These are phyloP conservation scores for Sechiopsis laciniata DNA, from an alignment of 306 rosid genomes.

Conservation along the genomic window DNA sequence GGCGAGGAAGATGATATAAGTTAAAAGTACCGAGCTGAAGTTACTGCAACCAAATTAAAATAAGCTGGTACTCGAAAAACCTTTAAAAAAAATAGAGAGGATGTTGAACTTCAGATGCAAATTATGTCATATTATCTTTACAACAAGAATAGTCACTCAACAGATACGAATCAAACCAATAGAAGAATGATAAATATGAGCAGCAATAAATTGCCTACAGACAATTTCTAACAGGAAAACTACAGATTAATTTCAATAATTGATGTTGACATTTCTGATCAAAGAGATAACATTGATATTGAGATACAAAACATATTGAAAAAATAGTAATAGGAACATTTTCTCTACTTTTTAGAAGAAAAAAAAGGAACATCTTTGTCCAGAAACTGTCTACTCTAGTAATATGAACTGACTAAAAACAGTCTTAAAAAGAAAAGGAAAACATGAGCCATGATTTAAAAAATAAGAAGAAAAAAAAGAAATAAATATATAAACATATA, in stretches of 20 bases:
- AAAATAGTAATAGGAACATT: background rate
- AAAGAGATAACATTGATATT: background rate
- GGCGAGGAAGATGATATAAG: slow-evolving; percentile 23
- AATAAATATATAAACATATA: background rate
- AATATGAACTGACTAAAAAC: background rate
- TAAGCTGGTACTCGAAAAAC: background rate
- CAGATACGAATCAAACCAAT: slow-evolving; percentile 1
- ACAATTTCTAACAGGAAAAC: background rate
- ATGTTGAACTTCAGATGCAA: background rate
- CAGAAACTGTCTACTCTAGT: too few relatives aligned
- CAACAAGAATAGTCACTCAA: background rate
- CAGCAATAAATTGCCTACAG: slow-evolving; percentile 5
- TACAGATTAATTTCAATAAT: background rate
- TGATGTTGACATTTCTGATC: background rate
- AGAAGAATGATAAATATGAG: background rate
- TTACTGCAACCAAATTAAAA: background rate
- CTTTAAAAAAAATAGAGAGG: background rate
- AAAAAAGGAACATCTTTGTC: too few relatives aligned
- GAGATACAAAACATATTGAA: background rate
- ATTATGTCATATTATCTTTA: background rate
- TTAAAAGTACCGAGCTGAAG: background rate
- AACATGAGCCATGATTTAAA: background rate
- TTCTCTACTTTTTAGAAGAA: background rate
- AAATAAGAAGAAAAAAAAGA: background rate
- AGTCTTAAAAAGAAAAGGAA: background rate